phyloP scores from a whole-genome alignment of 768 basidiomycete genomes.

The Clitopilus hobsonii region DNA sequence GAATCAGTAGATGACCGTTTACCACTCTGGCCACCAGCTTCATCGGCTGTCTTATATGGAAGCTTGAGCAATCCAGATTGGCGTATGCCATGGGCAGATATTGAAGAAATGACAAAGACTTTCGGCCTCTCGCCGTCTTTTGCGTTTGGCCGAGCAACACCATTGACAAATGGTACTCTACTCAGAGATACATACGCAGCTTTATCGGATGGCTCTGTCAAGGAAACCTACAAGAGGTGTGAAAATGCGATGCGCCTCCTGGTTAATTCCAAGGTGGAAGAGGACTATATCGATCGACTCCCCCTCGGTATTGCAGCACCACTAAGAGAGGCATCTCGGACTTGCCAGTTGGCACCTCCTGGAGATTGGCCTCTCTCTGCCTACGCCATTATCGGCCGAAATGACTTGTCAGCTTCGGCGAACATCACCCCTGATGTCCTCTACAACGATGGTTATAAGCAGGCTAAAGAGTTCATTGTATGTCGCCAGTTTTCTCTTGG shows the following conservation, averaged over 20 bases:
- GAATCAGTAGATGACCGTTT: constrained; percentile 64
- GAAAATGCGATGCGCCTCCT: constrained; percentile 58
- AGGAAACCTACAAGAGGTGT: constrained; percentile 57
- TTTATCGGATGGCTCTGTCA: constrained; percentile 48
- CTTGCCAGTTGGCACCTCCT: constrained; percentile 77
- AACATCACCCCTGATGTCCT: constrained; percentile 39
- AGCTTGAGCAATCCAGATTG: constrained; percentile 64
- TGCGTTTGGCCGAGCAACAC: constrained; percentile 60
- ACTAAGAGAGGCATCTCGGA: constrained; percentile 77
- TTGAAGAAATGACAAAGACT: constrained; percentile 39
- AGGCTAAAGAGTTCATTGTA: constrained; percentile 56
- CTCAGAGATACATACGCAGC: constrained; percentile 54
- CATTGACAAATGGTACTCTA: constrained; percentile 47
- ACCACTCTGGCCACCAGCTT: constrained; percentile 75
- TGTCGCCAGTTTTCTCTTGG: constrained; percentile 10
- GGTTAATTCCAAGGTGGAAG: constrained; percentile 41
- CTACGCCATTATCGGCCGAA: constrained; percentile 66
- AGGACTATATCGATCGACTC: constrained; percentile 47
- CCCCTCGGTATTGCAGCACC: constrained; percentile 75
- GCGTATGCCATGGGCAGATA: constrained; percentile 51
- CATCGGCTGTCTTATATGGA: constrained; percentile 60
- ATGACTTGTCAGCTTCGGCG: constrained; percentile 69
- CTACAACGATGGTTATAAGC: constrained; percentile 49
- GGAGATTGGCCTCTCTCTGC: constrained; percentile 66
- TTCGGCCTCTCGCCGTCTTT: constrained; percentile 51